These are phyloP conservation scores for Globisporangium yorkense DNA, from an alignment of 352 stramenopile genomes.

Conservation along the genomic window DNA sequence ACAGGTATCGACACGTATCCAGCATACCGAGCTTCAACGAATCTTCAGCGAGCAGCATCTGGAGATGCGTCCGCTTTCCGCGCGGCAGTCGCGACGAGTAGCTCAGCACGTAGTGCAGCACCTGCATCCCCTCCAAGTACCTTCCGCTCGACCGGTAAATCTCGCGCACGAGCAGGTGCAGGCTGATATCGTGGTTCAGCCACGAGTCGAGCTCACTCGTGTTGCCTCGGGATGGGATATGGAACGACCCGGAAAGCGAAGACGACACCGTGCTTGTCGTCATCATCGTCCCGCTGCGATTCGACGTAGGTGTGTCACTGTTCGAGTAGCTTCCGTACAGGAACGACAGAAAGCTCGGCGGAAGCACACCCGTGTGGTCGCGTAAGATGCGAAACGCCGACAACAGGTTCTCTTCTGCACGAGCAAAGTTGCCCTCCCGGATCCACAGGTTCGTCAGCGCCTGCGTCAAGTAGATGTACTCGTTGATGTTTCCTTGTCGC, in stretches of 20 bases:
- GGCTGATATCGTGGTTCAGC: constrained; percentile 77
- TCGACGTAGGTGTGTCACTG: constrained; percentile 42
- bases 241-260: constrained; percentile 48
- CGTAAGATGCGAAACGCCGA: constrained; percentile 62
- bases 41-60: constrained; percentile 78
- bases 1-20: constrained; percentile 71
- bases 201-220: constrained; percentile 71
- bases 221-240: constrained; percentile 43
- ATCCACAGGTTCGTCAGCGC: constrained; percentile 78
- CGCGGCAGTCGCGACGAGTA: constrained; percentile 67
- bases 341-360: constrained; percentile 54
- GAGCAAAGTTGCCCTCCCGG: constrained; percentile 67
- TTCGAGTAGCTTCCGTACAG: constrained; percentile 45
- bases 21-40: constrained; percentile 67
- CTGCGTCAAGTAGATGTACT: constrained; percentile 82
- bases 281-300: constrained; percentile 62
- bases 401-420: constrained; percentile 59
- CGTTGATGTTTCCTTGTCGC: constrained; percentile 75
- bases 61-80: constrained; percentile 71
- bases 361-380: constrained; percentile 60
- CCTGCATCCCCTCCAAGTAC: constrained; percentile 71
- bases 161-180: constrained; percentile 78
- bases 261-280: constrained; percentile 64
- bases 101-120: constrained; percentile 72
- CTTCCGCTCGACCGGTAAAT: constrained; percentile 74